Evolutionary conservation across 164 flowering plant genomes (phyloP), one percentile per base, ranked within the genome.

Genomic region (Stephania japonica): DNA sequence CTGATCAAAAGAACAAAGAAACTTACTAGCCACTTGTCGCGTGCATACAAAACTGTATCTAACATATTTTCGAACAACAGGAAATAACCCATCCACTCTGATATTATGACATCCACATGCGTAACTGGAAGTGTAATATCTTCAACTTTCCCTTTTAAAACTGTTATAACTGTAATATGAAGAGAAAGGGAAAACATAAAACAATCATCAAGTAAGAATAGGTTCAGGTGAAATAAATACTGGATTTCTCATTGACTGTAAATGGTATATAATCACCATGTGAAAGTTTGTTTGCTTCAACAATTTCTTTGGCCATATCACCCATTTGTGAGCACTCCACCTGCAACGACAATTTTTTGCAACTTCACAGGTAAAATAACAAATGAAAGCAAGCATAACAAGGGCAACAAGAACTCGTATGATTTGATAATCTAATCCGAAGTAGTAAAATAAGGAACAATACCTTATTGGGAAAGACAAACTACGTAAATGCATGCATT

Each of bases 1-100:
- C 38, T 5, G 43, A 32, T 69, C 41, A 59, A 13, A 72, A 38
- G 44, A 67, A 68, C 2, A 67, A 7, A 67, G 5, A 11, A 32
- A 90, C 98, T 91, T 84, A 95, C 99, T 67, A 95, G 98, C 99
- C 99, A 95, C 83, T 93, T 95, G 77, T 95, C 90, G 70, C 99
- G 99, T 66, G 99, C 98, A 82, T 91, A 93, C 19, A 95, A 81
- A 67, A 95, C 98, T 38, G 98, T 90, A 77, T 95, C 79, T 69
- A 95, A 79, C 99, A 95, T 95, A 81, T 95, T 95, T 79, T 95
- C 99, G 80, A 87, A 95, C 80, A 95, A 80, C 61, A 95, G 76
- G 78, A 95, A 95, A 74, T 95, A 95, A 8, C 99, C 99, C 99
- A 95, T 95, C 99, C 99, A 95, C 77, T 95, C 99, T 59, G 99